Evolutionary conservation across 768 basidiomycete species (phyloP).

Genomic region (Agaricus blazei): DNA sequence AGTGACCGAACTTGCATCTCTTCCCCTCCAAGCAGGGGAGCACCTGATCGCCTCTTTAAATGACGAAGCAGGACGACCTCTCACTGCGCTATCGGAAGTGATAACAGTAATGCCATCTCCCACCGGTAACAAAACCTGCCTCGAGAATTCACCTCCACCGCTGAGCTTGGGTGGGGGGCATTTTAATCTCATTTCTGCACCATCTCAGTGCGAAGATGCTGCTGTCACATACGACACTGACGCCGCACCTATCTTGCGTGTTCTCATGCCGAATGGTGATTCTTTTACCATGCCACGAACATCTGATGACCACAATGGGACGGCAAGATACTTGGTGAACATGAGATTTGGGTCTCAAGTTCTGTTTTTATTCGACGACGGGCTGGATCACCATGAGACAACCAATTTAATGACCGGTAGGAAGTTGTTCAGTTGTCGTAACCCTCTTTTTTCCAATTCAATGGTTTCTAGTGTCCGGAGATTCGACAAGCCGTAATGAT

Average conservation of each 20-base stretch:
- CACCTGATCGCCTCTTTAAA: constrained; percentile 53
- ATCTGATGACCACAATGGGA: constrained; percentile 23
- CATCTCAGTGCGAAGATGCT: constrained; percentile 48
- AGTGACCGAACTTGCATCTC: constrained; percentile 42
- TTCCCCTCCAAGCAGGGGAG: constrained; percentile 46
- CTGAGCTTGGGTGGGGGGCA: constrained; percentile 10
- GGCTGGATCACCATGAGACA: constrained; percentile 31
- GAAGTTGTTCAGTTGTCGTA: background rate
- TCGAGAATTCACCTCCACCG: constrained; percentile 18
- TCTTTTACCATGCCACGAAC: constrained; percentile 25
- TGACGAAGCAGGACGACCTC: constrained; percentile 32
- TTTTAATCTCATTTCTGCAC: constrained; percentile 27
- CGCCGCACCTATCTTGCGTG: constrained; percentile 29
- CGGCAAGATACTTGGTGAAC: constrained; percentile 38
- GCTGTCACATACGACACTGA: constrained; percentile 35
- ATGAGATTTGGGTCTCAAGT: constrained; percentile 30
- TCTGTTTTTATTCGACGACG: constrained; percentile 41
- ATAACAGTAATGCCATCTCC: constrained; percentile 37
- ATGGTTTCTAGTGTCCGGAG: background rate
- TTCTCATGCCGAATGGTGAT: constrained; percentile 30
- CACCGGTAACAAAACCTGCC: constrained; percentile 34
- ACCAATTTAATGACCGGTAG: constrained; percentile 37
- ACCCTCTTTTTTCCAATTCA: background rate
- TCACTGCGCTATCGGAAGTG: constrained; percentile 43
- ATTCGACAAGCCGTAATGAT: constrained; percentile 1